These are phyloP conservation scores for Zygoascus biomembranicola DNA, from an alignment of 805 yeast species.

Conservation along the genomic window DNA sequence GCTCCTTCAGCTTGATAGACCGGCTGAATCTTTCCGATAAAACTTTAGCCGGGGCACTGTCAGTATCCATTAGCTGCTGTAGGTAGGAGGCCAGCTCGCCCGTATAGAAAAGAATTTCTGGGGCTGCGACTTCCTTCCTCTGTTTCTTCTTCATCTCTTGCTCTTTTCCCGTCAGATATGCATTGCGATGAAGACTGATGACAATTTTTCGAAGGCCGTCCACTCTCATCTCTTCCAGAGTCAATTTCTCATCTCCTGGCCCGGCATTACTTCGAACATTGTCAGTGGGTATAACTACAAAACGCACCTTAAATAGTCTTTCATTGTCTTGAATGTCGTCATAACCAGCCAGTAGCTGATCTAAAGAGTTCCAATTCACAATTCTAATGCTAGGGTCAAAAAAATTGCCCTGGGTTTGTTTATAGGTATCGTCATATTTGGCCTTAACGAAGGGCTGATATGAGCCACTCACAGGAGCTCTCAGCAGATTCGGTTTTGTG, in stretches of 20 bases:
- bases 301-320: constrained; percentile 56
- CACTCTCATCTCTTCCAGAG: constrained; percentile 81
- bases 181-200: constrained; percentile 53
- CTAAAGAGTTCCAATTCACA: constrained; percentile 86
- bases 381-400: constrained; percentile 33
- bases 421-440: constrained; percentile 61
- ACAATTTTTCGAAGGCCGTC: constrained; percentile 71
- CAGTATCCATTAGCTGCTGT: constrained; percentile 35
- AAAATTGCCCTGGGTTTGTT: constrained; percentile 49
- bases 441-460: constrained; percentile 60
- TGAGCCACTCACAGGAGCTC: constrained; percentile 26
- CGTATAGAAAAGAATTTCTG: constrained; percentile 80
- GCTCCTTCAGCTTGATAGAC: constrained; percentile 39
- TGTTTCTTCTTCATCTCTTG: constrained; percentile 24
- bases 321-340: constrained; percentile 44
- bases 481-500: constrained; percentile 17
- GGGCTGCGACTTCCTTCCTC: constrained; percentile 42
- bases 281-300: constrained; percentile 77
- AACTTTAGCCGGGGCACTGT: constrained; percentile 14
- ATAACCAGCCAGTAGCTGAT: constrained; percentile 86
- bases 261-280: constrained; percentile 45
- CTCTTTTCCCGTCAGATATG: constrained; percentile 39
- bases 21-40: constrained; percentile 37
- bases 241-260: constrained; percentile 51
- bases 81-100: constrained; percentile 70